Evolutionary conservation across 2,329 filamentous ascomycete species (phyloP), one percentile per base, ranked within the genome.

Genomic region (Zymoseptoria tritici): DNA sequence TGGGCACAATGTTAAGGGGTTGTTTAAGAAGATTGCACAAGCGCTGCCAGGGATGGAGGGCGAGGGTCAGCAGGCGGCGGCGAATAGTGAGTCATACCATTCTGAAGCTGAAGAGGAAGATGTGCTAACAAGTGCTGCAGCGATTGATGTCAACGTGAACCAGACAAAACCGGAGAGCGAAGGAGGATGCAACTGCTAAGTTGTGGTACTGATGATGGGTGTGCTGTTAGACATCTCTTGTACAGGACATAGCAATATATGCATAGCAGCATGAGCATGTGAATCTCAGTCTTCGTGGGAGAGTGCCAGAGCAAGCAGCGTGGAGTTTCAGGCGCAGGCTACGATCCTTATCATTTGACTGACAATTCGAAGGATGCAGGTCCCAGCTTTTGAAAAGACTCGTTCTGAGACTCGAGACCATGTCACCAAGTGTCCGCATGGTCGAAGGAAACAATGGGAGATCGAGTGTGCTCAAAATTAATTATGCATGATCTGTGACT

Each of bases 21-120:
- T 99, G 60, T 99, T 99, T 80, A 90, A 92, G 82, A 88, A 91
- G 80, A 99, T 99, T 84, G 94, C 95, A 49, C 94, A 99, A 78
- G 94, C 95, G 46, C 80, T 99, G 69, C 94, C 94, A 7, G 94
- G 94, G 21, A 97, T 99, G 94, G 94, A 99, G 76, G 91, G 91
- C 13, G 87, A 91, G 67, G 89, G 91, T 66, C 85, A 87, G 68
- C 86, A 88, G 68, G 86, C 86, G 61, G 87, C 90, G 67, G 84
- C 80, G 75, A 90, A 93, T 78, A 96, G 90, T 94, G 80, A 71
- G 88, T 84, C 16, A 3, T 1, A 49, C 19, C 49, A 16, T 57
- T 11, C 13, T 36, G 13, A n/a, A 19, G 26, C 19, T 5, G 8
- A 20, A 51, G n/a, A 55, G 57, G 52, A 24, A 26, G 6, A 49